These are phyloP conservation scores for Cryptococcus hybrid DNA, from an alignment of 1,284 basidiomycete genomes.

Conservation along the genomic window DNA sequence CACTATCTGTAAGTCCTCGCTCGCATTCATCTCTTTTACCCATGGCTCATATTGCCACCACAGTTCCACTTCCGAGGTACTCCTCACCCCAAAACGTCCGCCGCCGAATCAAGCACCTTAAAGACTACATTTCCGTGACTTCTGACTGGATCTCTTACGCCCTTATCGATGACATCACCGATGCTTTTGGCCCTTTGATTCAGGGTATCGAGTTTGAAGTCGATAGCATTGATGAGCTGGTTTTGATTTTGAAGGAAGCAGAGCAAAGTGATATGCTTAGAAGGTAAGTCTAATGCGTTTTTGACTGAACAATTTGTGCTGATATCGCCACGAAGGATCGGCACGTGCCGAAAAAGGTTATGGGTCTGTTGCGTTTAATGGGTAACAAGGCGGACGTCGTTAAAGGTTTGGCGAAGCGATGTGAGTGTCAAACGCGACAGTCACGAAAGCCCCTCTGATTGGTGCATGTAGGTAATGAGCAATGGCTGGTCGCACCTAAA, in stretches of 20 bases:
- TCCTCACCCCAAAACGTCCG: slow-evolving; percentile 96
- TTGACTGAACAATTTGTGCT: not conserved
- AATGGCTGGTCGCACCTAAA: slow-evolving; percentile 97
- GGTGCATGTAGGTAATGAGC: slow-evolving; percentile 71
- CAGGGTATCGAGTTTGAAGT: slow-evolving; percentile 99
- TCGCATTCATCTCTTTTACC: not conserved
- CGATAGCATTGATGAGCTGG: slow-evolving; percentile 97
- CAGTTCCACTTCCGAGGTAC: slow-evolving; percentile 98
- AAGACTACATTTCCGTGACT: slow-evolving; percentile 98
- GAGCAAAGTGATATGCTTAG: slow-evolving; percentile 78
- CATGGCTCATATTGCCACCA: not conserved
- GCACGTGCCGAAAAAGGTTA: slow-evolving; percentile 99
- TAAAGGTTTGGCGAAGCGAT: slow-evolving; percentile 95
- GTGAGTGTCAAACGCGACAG: slow-evolving; percentile 11
- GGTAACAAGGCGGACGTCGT: slow-evolving; percentile 99
- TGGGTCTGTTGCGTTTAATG: slow-evolving; percentile 93
- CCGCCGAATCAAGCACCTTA: slow-evolving; percentile 96
- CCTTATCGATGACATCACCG: slow-evolving; percentile 99
- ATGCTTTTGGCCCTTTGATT: slow-evolving; percentile 97
- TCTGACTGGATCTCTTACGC: slow-evolving; percentile 99
- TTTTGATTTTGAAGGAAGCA: slow-evolving; percentile 87
- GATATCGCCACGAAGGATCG: slow-evolving; percentile 63
- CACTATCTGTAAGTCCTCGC: slow-evolving; percentile 67
- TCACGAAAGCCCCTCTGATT: not conserved
- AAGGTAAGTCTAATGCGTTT: slow-evolving; percentile 46